phyloP scores from a whole-genome alignment of 179 eudicot species.

The Beta lomatogona region DNA sequence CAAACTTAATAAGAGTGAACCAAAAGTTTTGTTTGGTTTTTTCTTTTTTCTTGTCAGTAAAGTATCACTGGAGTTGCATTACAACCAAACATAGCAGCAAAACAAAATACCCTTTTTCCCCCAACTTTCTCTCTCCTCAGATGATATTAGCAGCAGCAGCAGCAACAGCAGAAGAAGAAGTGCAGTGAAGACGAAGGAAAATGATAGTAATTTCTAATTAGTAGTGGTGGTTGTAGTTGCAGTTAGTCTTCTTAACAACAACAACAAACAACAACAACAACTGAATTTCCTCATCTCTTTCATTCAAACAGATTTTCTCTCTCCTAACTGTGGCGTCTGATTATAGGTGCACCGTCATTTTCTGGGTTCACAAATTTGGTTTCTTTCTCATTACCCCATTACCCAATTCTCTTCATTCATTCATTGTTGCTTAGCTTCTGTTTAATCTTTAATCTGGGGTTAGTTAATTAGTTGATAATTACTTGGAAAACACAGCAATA shows the following conservation, averaged over 20 bases:
- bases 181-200: conserved; percentile 57
- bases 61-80: too few relatives aligned
- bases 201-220: conserved; percentile 29
- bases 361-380: conserved; percentile 6
- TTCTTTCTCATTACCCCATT: not conserved
- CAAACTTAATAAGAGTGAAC: not conserved
- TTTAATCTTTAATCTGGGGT: conserved; percentile 18
- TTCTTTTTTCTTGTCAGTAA: too few relatives aligned
- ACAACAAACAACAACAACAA: conserved; percentile 45
- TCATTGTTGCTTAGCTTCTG: not conserved
- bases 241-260: conserved; percentile 41
- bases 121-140: not conserved
- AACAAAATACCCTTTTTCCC: conserved; percentile 7
- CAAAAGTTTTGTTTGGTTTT: conserved; percentile 13
- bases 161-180: not conserved
- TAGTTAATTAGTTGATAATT: not conserved
- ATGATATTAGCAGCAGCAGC: not conserved
- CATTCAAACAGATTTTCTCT: conserved; percentile 1
- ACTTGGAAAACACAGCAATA: not conserved
- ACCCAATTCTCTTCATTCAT: too few relatives aligned
- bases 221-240: conserved; percentile 39
- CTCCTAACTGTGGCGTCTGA: conserved; percentile 11
- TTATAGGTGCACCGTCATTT: conserved; percentile 36
- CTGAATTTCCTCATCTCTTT: conserved; percentile 26
- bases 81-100: conserved; percentile 3